Evolutionary conservation across 2,329 filamentous ascomycete species (phyloP), one percentile per base, ranked within the genome.

Genomic region (Alternaria alternata): DNA sequence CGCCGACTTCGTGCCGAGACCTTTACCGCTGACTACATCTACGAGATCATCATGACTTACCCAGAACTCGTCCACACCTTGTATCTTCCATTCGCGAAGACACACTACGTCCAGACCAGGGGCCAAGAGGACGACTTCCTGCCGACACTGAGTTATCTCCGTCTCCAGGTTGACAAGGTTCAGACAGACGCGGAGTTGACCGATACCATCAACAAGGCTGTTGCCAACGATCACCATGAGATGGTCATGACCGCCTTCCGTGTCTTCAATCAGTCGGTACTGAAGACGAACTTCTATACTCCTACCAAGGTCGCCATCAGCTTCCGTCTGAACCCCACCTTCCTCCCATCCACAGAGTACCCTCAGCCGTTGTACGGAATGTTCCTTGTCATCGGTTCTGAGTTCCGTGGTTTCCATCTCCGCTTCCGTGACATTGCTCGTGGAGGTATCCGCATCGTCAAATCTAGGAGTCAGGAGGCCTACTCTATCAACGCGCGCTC

Each of bases 181-280:
- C 71, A 78, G 54, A 77, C 56, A 11, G 75, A 79, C 24, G 67
- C 73, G 4, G 78, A 80, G 60, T 58, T 82, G 26, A 73, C 74
- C 12, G 74, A 76, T 36, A 63, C 80, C 41, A 79, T 83, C 61
- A 74, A 72, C 63, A 80, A 79, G 66, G 72, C 73, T 12, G 72
- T 78, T 7, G 72, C 78, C 52, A 98, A 96, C 74, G 94, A 99
- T 82, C 94, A 99, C 80, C 93, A 99, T 75, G 91, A 94, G 77
- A 96, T 97, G 89, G 95, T 99, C 69, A 96, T 99, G 93, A 93
- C 89, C 42, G 93, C 94, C 16, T 98, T 99, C 87, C 89, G 93
- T 56, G 89, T 95, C 64, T 99, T 99, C 88, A 99, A 99, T 84
- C 89, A 88, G 59, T 88, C 91, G 47, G 89, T 98, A 46, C 85